Evolutionary conservation across 1,284 basidiomycete species (phyloP).

Genomic region (Cryptococcus sp.): DNA sequence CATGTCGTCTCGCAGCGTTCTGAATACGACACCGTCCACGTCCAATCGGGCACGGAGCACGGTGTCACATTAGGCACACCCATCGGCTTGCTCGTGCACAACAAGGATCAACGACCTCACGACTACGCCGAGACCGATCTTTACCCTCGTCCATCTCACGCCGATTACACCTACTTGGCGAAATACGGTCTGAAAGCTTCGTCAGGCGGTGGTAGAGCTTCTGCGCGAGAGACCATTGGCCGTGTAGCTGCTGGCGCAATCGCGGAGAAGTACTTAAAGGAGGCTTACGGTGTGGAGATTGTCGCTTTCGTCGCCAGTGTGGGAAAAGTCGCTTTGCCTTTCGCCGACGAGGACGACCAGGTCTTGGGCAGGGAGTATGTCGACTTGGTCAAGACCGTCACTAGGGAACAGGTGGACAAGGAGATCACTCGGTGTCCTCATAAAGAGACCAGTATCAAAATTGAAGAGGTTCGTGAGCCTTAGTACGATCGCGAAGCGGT

Average conservation of each 20-base stretch:
- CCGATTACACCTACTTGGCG: slow-evolving; percentile 96
- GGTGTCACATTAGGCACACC: slow-evolving; percentile 97
- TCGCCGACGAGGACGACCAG: slow-evolving; percentile 69
- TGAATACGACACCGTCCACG: slow-evolving; percentile 91
- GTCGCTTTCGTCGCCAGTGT: slow-evolving; percentile 97
- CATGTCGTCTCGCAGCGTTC: slow-evolving; percentile 68
- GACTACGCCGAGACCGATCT: slow-evolving; percentile 98
- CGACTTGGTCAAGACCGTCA: slow-evolving; percentile 74
- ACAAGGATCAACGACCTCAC: slow-evolving; percentile 97
- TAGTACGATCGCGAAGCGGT: too few relatives aligned
- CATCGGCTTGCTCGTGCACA: slow-evolving; percentile 91
- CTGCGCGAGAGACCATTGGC: slow-evolving; percentile 95
- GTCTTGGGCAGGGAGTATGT: slow-evolving; percentile 81
- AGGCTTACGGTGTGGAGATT: slow-evolving; percentile 88
- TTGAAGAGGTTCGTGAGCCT: slow-evolving; percentile 69
- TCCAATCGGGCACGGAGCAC: slow-evolving; percentile 92
- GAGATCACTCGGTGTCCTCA: slow-evolving; percentile 90
- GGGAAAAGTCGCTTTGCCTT: slow-evolving; percentile 79
- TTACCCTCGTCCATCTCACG: slow-evolving; percentile 95
- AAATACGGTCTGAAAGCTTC: slow-evolving; percentile 98
- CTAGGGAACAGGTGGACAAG: slow-evolving; percentile 85
- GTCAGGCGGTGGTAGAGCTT: slow-evolving; percentile 91
- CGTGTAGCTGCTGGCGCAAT: slow-evolving; percentile 98
- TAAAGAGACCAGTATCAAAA: slow-evolving; percentile 77
- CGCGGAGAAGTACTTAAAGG: slow-evolving; percentile 91